These are phyloP conservation scores for Verticillium albo-atrum DNA, from an alignment of 2,329 filamentous ascomycete species.

Conservation along the genomic window DNA sequence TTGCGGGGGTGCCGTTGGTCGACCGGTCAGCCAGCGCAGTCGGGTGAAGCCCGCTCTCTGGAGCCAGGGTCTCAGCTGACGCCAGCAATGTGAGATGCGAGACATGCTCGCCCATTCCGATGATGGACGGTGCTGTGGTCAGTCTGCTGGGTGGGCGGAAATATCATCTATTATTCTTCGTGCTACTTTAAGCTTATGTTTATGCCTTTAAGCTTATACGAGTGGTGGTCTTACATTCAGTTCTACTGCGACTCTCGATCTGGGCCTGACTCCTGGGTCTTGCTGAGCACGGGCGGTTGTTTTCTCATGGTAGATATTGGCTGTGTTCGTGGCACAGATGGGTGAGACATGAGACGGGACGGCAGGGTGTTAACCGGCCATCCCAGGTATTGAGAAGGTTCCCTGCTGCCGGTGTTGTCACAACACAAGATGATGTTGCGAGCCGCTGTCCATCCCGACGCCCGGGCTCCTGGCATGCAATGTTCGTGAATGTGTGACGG, in stretches of 20 bases:
- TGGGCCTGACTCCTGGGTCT: background rate
- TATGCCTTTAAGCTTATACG: background rate
- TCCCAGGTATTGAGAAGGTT: too few species aligned
- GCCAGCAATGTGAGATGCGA: background rate
- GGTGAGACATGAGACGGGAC: background rate
- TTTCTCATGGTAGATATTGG: background rate
- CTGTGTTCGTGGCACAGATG: background rate
- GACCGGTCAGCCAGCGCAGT: background rate
- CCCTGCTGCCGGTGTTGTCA: too few species aligned
- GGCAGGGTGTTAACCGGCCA: too few species aligned
- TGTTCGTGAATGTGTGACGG: too few species aligned
- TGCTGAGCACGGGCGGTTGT: background rate
- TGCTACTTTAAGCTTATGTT: background rate
- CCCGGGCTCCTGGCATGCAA: too few species aligned
- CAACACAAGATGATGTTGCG: too few species aligned
- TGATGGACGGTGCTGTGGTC: background rate
- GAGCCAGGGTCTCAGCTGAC: background rate
- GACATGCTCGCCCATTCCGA: background rate
- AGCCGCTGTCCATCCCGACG: too few species aligned
- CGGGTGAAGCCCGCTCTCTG: background rate
- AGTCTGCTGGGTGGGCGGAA: background rate
- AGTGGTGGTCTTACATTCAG: background rate
- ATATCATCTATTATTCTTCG: background rate
- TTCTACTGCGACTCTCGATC: background rate
- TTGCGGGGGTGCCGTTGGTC: background rate